Base-by-base conservation (phyloP, 2,329 filamentous ascomycete species). In the Talaromyces sp. region DNA sequence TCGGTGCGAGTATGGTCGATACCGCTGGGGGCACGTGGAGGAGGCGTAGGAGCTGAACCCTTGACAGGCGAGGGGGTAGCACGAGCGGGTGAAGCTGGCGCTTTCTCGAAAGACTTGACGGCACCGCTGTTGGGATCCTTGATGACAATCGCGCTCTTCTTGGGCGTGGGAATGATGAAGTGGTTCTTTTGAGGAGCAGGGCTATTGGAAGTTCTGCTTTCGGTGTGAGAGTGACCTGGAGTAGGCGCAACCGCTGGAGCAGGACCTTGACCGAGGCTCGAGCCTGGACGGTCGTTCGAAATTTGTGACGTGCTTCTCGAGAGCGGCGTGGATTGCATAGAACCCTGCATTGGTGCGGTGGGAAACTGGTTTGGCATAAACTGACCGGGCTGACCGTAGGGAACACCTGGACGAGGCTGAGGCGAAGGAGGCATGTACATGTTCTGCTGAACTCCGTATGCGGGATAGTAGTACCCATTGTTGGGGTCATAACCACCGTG, bases 251-350 rank as follows among this genome's bases (percentile, higher is more conserved):
- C 73, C 18, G 79, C 71, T 12, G 79, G 75, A 57, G 77, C 75
- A 52, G 78, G 79, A 73, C 86, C 75, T 81, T 90, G 84, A 52
- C 83, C 83, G 35, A 86, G 76, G 68, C 83, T 86, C 44, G 86
- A 87, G 9, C 80, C 76, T 18, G 86, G 85, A 66, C 85, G 81
- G 77, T 91, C 90, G 28, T 88, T 70, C 77, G 90, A 90, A 62
- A 89, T 84, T 75, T 95, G 90, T 1, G 92, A 96, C 1, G 89
- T 86, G 65, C 86, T 92, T 69, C 93, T 88, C 1, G 93, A 95
- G 89, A 96, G 93, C 44, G 80, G 79, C 63, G 85, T 79, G 66
- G 88, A 83, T 74, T 89, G 84, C 65, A 81, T 85, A 69, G 80
- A 81, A 66, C 78, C 78, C 61, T 73, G 76, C 40, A 68, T 69